These are phyloP conservation scores for Symbiodinium pilosum DNA, from an alignment of 73 alveolate genomes.

Conservation along the genomic window DNA sequence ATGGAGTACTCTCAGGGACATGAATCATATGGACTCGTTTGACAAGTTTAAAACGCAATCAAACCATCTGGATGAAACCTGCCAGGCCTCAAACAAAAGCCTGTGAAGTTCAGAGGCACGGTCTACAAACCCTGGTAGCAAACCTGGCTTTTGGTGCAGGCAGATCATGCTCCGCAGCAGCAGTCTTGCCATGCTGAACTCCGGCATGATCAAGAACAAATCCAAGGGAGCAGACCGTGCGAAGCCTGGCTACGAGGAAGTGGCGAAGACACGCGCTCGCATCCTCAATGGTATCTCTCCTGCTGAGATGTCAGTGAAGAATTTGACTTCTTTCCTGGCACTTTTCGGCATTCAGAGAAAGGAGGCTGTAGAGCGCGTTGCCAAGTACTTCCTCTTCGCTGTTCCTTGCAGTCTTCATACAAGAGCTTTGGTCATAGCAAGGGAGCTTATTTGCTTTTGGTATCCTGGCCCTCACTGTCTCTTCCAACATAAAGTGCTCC, in stretches of 20 bases:
- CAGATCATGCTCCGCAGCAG: constrained; percentile 75
- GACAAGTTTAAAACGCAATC: no score
- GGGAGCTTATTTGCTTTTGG: no score
- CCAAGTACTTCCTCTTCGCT: constrained; percentile 35
- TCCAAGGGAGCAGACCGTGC: constrained; percentile 18
- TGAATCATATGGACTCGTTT: no score
- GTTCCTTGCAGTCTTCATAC: constrained; percentile 31
- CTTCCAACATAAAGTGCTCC: no score
- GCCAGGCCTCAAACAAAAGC: no score
- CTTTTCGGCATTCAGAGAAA: constrained; percentile 29
- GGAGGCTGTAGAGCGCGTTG: constrained; percentile 41
- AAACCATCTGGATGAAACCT: no score
- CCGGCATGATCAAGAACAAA: constrained; percentile 16
- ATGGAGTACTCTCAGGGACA: no score
- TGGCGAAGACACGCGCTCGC: constrained; percentile 24
- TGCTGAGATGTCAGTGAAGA: constrained; percentile 45
- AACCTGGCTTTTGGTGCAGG: no score
- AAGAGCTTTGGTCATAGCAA: no score
- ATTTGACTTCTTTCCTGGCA: constrained; percentile 24
- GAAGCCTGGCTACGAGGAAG: constrained; percentile 43
- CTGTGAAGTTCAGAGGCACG: no score
- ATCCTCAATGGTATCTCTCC: constrained; percentile 22
- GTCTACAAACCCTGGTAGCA: no score
- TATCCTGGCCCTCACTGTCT: no score
- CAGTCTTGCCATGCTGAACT: constrained; percentile 67